Conservation (phyloP, 495 filamentous ascomycete species). For the Aspergillus steynii region DNA sequence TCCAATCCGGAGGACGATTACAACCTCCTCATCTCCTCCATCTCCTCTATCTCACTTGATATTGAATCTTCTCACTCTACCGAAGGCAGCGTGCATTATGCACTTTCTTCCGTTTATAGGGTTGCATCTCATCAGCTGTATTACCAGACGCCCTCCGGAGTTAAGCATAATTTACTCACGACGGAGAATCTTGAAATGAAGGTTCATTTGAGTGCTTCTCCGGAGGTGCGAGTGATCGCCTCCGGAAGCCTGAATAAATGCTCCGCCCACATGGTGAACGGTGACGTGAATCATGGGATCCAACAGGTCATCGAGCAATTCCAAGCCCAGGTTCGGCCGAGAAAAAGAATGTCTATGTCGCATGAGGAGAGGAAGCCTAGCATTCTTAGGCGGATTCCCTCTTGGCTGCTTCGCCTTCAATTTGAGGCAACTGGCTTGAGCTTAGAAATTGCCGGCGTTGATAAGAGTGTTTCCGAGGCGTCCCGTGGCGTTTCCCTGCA, state of each 20-base stretch:
- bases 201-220: slow-evolving; percentile 77
- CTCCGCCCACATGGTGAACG: slow-evolving; percentile 83
- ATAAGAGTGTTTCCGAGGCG: slow-evolving; percentile 73
- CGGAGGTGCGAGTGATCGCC: slow-evolving; percentile 79
- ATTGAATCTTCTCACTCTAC: slow-evolving; percentile 91
- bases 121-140: slow-evolving; percentile 89
- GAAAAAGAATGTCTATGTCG: slow-evolving; percentile 55
- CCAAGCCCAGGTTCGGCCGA: slow-evolving; percentile 60
- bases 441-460: slow-evolving; percentile 86
- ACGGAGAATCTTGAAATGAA: slow-evolving; percentile 87
- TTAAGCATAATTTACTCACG: slow-evolving; percentile 79
- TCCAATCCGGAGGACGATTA: slow-evolving; percentile 60
- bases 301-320: slow-evolving; percentile 87
- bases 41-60: slow-evolving; percentile 89
- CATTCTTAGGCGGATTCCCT: slow-evolving; percentile 73
- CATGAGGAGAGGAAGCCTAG: slow-evolving; percentile 55
- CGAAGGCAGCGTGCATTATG: slow-evolving; percentile 82
- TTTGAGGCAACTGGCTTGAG: slow-evolving; percentile 87
- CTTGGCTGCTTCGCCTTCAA: slow-evolving; percentile 81
- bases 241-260: slow-evolving; percentile 83
- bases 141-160: slow-evolving; percentile 83
- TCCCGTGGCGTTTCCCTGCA: slow-evolving; percentile 81
- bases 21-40: slow-evolving; percentile 89
- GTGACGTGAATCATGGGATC: slow-evolving; percentile 88
- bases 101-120: slow-evolving; percentile 75